Conservation (phyloP, 169 alveolate genomes). For the Neospora caninum region DNA sequence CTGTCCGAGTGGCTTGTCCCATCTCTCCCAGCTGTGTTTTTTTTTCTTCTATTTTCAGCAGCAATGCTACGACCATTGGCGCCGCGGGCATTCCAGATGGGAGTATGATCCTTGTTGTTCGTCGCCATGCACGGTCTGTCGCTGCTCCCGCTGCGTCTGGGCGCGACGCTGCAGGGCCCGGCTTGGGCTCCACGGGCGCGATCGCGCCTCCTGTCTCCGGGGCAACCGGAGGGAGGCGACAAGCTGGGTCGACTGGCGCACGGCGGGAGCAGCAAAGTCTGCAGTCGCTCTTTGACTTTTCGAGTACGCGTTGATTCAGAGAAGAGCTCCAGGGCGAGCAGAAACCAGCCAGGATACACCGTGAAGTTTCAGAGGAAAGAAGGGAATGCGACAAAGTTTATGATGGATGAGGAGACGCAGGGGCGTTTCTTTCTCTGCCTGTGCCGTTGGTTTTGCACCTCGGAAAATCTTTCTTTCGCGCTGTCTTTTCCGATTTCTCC, state of each 20-base stretch:
- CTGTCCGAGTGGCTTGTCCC: no score
- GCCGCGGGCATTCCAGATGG: constrained; percentile 29
- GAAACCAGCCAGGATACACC: no score
- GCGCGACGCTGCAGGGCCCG: background rate
- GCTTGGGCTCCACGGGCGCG: constrained; percentile 11
- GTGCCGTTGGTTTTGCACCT: no score
- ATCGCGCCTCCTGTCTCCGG: background rate
- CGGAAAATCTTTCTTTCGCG: no score
- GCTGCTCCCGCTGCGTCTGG: background rate
- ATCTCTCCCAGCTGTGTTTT: background rate
- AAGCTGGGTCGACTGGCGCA: background rate
- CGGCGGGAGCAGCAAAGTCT: background rate
- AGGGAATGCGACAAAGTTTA: no score
- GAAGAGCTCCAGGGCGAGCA: no score
- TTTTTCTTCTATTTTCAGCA: background rate
- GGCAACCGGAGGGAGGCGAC: background rate
- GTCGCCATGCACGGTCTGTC: background rate
- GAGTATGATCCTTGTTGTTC: background rate
- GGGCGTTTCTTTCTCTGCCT: no score
- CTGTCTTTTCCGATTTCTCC: no score
- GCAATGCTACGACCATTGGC: background rate
- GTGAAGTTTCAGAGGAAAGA: no score
- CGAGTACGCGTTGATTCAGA: background rate
- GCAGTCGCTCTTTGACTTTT: background rate
- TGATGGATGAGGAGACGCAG: no score